Conservation (phyloP, 202 grass and related monocot species). For the Elaeis oleifera region DNA sequence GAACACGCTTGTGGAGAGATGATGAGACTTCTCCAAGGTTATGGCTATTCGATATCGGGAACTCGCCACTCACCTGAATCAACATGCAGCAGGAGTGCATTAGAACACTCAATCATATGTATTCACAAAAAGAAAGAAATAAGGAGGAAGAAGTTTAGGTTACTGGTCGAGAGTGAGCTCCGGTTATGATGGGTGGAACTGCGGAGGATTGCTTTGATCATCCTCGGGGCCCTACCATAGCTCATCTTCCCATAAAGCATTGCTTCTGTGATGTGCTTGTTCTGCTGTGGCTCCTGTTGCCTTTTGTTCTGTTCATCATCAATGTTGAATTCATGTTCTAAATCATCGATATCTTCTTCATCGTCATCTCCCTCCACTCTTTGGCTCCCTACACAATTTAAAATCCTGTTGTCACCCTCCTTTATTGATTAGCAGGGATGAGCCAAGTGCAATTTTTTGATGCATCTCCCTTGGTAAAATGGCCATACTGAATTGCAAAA, state of each 20-base stretch:
- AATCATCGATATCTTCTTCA: constrained; percentile 93
- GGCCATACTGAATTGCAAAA: too few relatives aligned
- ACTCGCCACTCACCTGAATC: constrained; percentile 77
- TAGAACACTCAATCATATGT: neutral
- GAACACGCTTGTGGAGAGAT: constrained; percentile 86
- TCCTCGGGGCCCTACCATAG: constrained; percentile 71
- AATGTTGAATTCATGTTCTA: constrained; percentile 97
- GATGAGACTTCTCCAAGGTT: constrained; percentile 56
- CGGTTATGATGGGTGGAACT: constrained; percentile 82
- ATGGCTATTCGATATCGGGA: constrained; percentile 41
- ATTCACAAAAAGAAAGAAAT: too few relatives aligned
- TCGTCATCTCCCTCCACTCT: constrained; percentile 84
- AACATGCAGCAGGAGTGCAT: neutral
- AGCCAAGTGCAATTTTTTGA: too few relatives aligned
- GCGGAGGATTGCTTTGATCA: constrained; percentile 46
- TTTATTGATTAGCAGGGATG: too few relatives aligned
- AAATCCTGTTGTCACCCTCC: neutral
- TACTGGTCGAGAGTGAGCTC: constrained; percentile 73
- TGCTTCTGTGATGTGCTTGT: constrained; percentile 78
- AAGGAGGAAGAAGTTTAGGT: neutral
- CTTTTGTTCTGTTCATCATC: constrained; percentile 56
- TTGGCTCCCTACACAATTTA: constrained; percentile 53
- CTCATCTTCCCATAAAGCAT: constrained; percentile 99
- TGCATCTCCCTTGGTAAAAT: too few relatives aligned
- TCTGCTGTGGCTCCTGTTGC: constrained; percentile 29